Evolutionary conservation across 768 basidiomycete species (phyloP), one percentile per base, ranked within the genome.

Genomic region (Mycena vulgaris): DNA sequence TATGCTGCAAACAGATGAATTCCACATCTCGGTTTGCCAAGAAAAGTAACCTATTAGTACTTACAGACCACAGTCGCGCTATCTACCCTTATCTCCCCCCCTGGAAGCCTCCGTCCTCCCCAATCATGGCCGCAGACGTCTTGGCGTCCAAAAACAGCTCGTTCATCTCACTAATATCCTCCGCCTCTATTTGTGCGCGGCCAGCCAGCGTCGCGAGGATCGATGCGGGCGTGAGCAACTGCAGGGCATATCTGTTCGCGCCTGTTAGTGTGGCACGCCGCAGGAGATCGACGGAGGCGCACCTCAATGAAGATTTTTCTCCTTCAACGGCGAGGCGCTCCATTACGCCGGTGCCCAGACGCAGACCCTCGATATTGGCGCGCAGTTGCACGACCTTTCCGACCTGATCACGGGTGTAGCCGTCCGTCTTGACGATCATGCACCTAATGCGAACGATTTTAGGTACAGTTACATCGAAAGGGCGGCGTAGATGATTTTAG

Each of bases 141-240:
- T 96, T 97, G 23, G 97, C 96, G 79, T 99, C 97, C 75, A 98
- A 85, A 86, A 99, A 99, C 35, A 99, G 84, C 77, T 95, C 95
- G 72, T 92, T 92, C 92, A 98, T 96, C 86, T 98, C 96, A 37
- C 88, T 87, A 56, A 99, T 91, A 79, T 99, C 98, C 72, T 98
- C 96, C 4, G 91, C 81, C 69, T 91, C 89, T 64, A 99, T 95
- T 75, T 96, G 92, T 37, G 81, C 86, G 67, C 95, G 91, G 3
- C 97, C 96, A 0, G 87, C 88, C 33, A 96, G 81, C 39, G 85
- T 83, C 3, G 96, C 92, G 5, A 98, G 87, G 76, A 99, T 97
- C 25, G 93, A 98, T 95, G 19, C 91, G 11, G 67, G 67, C 25
- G 67, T 68, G 6, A 68, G 61, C 21, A 68, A 37, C 28, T 68